Conservation (phyloP, 2,329 filamentous ascomycete genomes). For the Calonectria henricotiae region DNA sequence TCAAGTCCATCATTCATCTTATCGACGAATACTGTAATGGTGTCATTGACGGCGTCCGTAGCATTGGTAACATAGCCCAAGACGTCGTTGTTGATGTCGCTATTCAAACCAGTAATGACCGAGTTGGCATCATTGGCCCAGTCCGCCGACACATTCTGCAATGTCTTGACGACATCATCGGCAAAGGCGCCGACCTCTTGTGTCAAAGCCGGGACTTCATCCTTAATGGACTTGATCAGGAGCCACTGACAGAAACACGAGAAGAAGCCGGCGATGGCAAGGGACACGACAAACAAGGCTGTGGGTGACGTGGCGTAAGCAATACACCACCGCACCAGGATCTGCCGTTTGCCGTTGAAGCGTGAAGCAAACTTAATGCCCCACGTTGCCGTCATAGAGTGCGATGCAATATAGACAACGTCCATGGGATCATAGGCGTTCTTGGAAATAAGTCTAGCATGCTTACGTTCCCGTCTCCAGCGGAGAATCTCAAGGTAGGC, state of each 20-base stretch:
- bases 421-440: slow-evolving; percentile 86
- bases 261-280: slow-evolving; percentile 87
- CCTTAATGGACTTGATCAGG: slow-evolving; percentile 81
- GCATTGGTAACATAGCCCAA: slow-evolving; percentile 91
- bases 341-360: slow-evolving; percentile 78
- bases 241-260: slow-evolving; percentile 88
- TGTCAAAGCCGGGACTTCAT: slow-evolving; percentile 83
- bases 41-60: slow-evolving; percentile 87
- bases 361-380: slow-evolving; percentile 80
- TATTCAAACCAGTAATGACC: slow-evolving; percentile 80
- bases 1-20: slow-evolving; percentile 84
- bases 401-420: slow-evolving; percentile 88
- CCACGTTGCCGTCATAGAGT: slow-evolving; percentile 81
- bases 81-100: slow-evolving; percentile 86
- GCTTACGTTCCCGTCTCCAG: slow-evolving; percentile 81
- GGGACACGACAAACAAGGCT: slow-evolving; percentile 88
- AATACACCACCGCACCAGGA: slow-evolving; percentile 85
- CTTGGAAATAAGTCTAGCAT: slow-evolving; percentile 76
- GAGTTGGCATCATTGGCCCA: slow-evolving; percentile 86
- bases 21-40: slow-evolving; percentile 86
- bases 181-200: slow-evolving; percentile 85
- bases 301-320: slow-evolving; percentile 90
- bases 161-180: slow-evolving; percentile 80
- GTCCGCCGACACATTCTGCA: slow-evolving; percentile 80
- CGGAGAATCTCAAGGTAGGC: slow-evolving; percentile 84